phyloP scores from a whole-genome alignment of 352 stramenopile genomes.

The Pythium brachiatum region DNA sequence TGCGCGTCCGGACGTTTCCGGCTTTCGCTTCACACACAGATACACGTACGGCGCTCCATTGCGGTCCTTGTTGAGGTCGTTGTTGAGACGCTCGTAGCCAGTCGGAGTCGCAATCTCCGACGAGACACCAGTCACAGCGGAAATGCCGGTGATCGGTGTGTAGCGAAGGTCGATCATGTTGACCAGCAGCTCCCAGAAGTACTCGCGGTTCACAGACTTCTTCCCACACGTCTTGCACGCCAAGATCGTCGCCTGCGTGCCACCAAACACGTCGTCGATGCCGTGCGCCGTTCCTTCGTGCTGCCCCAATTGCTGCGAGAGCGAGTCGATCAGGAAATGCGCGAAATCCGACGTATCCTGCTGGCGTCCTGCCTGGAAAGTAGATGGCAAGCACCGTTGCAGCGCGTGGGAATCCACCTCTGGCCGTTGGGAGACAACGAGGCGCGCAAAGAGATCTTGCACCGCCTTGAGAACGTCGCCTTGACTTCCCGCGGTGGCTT shows the following conservation, averaged over 20 bases:
- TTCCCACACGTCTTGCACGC: slow-evolving; percentile 82
- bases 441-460: slow-evolving; percentile 69
- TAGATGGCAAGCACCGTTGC: slow-evolving; percentile 64
- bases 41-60: slow-evolving; percentile 78
- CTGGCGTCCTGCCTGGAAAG: slow-evolving; percentile 80
- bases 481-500: slow-evolving; percentile 17
- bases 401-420: slow-evolving; percentile 62
- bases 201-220: slow-evolving; percentile 78
- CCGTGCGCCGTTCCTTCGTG: slow-evolving; percentile 51
- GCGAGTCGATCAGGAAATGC: slow-evolving; percentile 80
- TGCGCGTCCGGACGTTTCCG: slow-evolving; percentile 36
- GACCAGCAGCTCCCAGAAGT: slow-evolving; percentile 87
- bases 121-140: slow-evolving; percentile 66
- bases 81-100: slow-evolving; percentile 81
- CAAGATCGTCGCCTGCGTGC: slow-evolving; percentile 76
- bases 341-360: slow-evolving; percentile 88
- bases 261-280: slow-evolving; percentile 77
- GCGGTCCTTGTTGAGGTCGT: slow-evolving; percentile 84
- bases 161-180: slow-evolving; percentile 90
- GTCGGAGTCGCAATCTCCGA: slow-evolving; percentile 59
- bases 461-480: slow-evolving; percentile 56
- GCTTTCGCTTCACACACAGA: slow-evolving; percentile 72
- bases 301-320: slow-evolving; percentile 71
- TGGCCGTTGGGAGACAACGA: slow-evolving; percentile 69
- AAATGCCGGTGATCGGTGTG: slow-evolving; percentile 82